Evolutionary conservation across 2,329 filamentous ascomycete species (phyloP).

Genomic region (Venturia nashicola): DNA sequence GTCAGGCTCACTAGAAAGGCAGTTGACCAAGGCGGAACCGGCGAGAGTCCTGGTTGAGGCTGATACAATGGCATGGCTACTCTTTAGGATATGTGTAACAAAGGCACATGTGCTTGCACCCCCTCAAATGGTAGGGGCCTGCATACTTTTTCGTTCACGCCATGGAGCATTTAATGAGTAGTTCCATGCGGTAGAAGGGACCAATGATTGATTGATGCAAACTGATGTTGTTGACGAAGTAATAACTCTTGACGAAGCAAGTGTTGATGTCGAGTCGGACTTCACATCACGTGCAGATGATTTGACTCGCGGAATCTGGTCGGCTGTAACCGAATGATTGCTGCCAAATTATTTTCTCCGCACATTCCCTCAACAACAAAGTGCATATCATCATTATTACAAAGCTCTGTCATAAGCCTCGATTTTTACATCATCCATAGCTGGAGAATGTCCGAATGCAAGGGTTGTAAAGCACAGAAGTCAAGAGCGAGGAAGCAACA

Average conservation of each 20-base stretch:
- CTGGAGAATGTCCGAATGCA: not conserved
- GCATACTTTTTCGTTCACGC: not conserved
- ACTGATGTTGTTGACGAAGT: not conserved
- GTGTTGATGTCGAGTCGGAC: not conserved
- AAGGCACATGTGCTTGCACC: not conserved
- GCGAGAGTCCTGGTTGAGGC: slow-evolving; percentile 17
- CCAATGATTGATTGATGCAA: not conserved
- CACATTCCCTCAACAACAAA: not conserved
- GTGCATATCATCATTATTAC: not conserved
- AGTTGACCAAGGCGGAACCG: slow-evolving; percentile 14
- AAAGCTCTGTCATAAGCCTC: not conserved
- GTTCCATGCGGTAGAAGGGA: not conserved
- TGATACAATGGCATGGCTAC: slow-evolving; percentile 12
- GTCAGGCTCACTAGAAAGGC: slow-evolving; percentile 17
- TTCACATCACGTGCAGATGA: not conserved
- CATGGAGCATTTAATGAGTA: not conserved
- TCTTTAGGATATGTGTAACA: not conserved
- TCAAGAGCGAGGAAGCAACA: no score
- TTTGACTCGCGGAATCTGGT: no score
- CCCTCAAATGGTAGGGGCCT: not conserved
- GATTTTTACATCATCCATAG: not conserved
- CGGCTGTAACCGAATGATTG: no score
- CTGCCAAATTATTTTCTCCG: not conserved
- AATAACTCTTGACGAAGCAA: not conserved
- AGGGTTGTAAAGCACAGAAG: not conserved